Conservation (phyloP, 495 filamentous ascomycete genomes). For the Rusavskia elegans region DNA sequence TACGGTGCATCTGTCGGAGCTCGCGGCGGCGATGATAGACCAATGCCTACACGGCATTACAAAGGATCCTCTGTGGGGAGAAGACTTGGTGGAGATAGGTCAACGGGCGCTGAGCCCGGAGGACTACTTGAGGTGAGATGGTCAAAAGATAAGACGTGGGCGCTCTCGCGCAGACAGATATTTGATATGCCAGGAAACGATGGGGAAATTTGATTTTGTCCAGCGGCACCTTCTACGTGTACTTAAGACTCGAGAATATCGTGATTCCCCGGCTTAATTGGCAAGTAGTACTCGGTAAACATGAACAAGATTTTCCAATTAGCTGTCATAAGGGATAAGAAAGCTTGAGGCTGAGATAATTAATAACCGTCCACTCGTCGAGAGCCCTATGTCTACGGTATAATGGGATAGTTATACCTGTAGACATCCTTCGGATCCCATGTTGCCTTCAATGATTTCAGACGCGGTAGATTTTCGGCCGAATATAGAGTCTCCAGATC, state of each 20-base stretch:
- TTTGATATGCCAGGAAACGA: neutral
- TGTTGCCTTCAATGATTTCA: conserved; percentile 17
- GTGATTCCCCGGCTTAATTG: neutral
- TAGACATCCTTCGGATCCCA: conserved; percentile 23
- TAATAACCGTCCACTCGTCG: neutral
- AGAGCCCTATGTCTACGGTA: neutral
- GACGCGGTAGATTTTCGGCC: conserved; percentile 13
- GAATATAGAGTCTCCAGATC: conserved; percentile 13
- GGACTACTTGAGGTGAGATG: neutral
- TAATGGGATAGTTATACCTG: conserved; percentile 1
- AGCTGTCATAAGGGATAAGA: neutral
- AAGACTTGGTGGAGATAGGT: conserved; percentile 28
- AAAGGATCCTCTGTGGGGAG: conserved; percentile 29
- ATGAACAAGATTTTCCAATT: neutral
- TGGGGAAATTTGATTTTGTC: neutral
- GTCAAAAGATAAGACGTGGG: neutral
- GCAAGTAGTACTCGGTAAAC: neutral
- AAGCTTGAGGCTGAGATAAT: neutral
- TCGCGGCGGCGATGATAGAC: conserved; percentile 29
- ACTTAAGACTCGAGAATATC: neutral
- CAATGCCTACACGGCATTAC: conserved; percentile 28
- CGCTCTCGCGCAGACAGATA: neutral
- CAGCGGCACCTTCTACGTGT: neutral
- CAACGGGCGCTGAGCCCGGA: conserved; percentile 1
- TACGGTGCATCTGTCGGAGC: conserved; percentile 19